Base-by-base conservation (phyloP, 371 early-diverging fungal species). In the Mucor lusitanicus region DNA sequence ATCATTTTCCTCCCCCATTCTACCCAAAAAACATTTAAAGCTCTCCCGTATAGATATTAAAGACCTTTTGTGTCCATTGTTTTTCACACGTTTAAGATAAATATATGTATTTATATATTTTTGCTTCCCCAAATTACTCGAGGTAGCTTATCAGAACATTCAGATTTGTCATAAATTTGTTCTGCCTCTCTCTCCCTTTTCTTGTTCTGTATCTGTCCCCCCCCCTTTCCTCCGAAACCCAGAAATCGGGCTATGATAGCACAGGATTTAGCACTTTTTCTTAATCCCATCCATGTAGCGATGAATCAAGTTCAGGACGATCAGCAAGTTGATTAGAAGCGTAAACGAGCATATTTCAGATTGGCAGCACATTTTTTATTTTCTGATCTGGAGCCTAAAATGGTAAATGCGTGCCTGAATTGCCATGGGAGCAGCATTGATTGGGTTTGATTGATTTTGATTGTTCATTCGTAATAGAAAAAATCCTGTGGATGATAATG, bases 21-120 rank as follows among this genome's bases (percentile, higher is more conserved):
- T n/a, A 23, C 62, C 53, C 62, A 61, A 61, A 59, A 50, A 50
- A 50, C 50, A 50, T 50, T 50, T 50, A 50, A 50, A 50, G 13
- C 37, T 58, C 37, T n/a, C 15, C 53, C 25, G 44, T 44, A 44
- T 1, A 23, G 13, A 37, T 37, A 33, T 9, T 50, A 50, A 3
- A 50, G 23, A 21, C 8, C 50, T 25, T 50, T 50, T 30, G 50
- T 50, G 25, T 50, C 50, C 25, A 50, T 50, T 25, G 25, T 25
- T 50, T 50, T 50, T 50, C 50, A 50, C 50, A 50, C 50, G 50
- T 50, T 50, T 12, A 50, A 50, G 46, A 19, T 19, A 46, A 50
- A 19, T 50, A 50, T 50, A 50, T 23, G 23, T 23, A 23, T 50
- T 50, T 50, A 9, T 50, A 50, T 32, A 30, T 55, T 55, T 32